Evolutionary conservation across 208 protist genomes (phyloP), one percentile per base, ranked within the genome.

Genomic region (Balamuthia mandrillaris): DNA sequence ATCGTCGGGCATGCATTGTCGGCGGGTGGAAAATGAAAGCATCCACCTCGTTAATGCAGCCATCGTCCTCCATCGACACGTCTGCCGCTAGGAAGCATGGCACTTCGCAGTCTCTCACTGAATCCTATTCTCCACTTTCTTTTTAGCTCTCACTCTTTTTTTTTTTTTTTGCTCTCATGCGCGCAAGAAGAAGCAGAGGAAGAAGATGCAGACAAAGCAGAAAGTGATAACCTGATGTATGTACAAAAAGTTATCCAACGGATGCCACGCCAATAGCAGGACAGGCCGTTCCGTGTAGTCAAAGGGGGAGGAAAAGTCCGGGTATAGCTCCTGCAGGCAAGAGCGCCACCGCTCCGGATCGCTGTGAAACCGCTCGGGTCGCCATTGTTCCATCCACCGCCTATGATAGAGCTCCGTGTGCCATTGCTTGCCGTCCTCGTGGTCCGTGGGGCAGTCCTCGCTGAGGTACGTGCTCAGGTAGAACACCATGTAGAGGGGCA

Each of bases 201-300:
- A 60, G 24, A 21, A 60, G 24, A 18, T 18, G 47, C 10, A 63
- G 54, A 24, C 10, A 63, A 35, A 29, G 54, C 54, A 63, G 12
- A 27, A 66, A 6, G 31, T 2, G 2, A n/a, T 10, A 66, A 82
- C 75, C 75, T 63, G 51, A 47, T 82, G 75, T 24, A 82, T 82
- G 75, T 68, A 82, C 37, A 82, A 54, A 21, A 82, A 82, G 75
- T 82, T 82, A 24, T 82, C 75, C 47, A 82, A 54, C 1, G 75
- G 60, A n/a, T 82, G 75, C 75, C 75, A 82, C 2, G 75, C 65
- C 75, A 47, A 82, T 4, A 82, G 52, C 7, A 82, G 35, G 16
- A 82, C 75, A 2, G 75, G 75, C 27, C 75, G 3, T 35, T 66
- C 9, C 29, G 60, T 42, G 35, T 82, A 82, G 14, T 82, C 75